phyloP scores from a whole-genome alignment of 2,329 filamentous ascomycete genomes.

The Epichloe sylvatica region DNA sequence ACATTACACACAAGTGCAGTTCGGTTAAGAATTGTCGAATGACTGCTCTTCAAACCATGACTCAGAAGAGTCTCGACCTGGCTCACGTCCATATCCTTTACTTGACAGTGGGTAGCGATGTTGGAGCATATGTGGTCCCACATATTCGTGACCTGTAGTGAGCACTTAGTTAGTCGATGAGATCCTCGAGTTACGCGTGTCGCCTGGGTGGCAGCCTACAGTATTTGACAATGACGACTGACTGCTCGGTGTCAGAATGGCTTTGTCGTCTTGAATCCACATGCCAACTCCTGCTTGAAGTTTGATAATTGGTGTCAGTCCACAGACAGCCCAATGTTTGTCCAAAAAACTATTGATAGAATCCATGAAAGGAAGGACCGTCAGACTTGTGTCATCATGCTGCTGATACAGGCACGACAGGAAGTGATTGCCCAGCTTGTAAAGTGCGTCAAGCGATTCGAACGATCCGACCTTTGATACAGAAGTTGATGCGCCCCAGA shows the following conservation, averaged over 20 bases:
- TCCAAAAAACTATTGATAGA: constrained; percentile 24
- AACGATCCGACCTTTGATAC: constrained; percentile 28
- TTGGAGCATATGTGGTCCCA: constrained; percentile 36
- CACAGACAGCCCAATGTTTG: not conserved
- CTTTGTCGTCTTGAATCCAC: constrained; percentile 49
- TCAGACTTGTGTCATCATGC: constrained; percentile 21
- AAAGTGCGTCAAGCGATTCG: constrained; percentile 54
- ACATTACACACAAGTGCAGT: constrained; percentile 51
- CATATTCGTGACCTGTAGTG: constrained; percentile 12
- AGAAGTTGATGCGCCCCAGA: constrained; percentile 39
- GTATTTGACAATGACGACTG: constrained; percentile 19
- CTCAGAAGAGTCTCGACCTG: constrained; percentile 41
- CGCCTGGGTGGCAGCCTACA: constrained; percentile 23
- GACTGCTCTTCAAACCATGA: constrained; percentile 45
- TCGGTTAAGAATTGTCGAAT: constrained; percentile 36
- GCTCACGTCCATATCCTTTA: constrained; percentile 32
- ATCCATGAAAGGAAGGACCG: constrained; percentile 5
- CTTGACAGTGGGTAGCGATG: constrained; percentile 21
- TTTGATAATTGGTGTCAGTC: constrained; percentile 37
- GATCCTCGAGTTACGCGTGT: not conserved
- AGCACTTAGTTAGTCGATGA: constrained; percentile 20
- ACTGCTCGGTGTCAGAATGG: constrained; percentile 27
- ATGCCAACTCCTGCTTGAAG: constrained; percentile 46
- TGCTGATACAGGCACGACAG: constrained; percentile 41
- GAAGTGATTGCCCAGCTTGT: constrained; percentile 41